Conservation (phyloP, 768 basidiomycete genomes). For the Boletus pseudopeckii region DNA sequence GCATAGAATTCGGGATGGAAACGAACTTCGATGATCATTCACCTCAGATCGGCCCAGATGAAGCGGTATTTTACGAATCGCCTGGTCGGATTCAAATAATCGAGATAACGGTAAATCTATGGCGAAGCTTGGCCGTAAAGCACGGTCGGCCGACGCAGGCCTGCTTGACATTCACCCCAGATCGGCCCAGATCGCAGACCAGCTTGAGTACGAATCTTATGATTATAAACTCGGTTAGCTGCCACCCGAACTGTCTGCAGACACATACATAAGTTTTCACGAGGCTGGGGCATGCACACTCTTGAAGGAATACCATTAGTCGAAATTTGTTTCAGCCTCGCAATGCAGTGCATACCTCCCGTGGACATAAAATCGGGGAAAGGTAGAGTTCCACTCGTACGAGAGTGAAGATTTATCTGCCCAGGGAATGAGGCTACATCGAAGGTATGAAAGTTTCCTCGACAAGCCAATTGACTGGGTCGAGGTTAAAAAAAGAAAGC, state of each 20-base stretch:
- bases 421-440: slow-evolving; percentile 35
- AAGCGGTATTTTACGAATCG: neutral
- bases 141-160: neutral
- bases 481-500: neutral
- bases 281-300: neutral
- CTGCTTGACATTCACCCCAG: too few relatives aligned
- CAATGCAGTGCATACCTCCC: neutral
- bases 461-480: slow-evolving; percentile 33
- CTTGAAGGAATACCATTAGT: neutral
- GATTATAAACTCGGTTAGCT: neutral
- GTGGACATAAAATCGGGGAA: neutral
- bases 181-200: too few relatives aligned
- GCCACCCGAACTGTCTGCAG: neutral
- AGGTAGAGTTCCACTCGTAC: neutral
- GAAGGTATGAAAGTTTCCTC: slow-evolving; percentile 12
- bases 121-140: neutral
- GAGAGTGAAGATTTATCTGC: slow-evolving; percentile 20
- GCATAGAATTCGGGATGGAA: neutral
- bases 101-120: neutral
- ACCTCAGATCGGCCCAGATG: neutral
- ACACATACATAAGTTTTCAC: slow-evolving; percentile 12
- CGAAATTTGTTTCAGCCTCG: slow-evolving; percentile 11
- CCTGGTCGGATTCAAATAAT: neutral
- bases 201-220: neutral
- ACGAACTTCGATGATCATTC: neutral